These are phyloP conservation scores for Penicillium sp. DNA, from an alignment of 2,329 filamentous ascomycete species.

Conservation along the genomic window DNA sequence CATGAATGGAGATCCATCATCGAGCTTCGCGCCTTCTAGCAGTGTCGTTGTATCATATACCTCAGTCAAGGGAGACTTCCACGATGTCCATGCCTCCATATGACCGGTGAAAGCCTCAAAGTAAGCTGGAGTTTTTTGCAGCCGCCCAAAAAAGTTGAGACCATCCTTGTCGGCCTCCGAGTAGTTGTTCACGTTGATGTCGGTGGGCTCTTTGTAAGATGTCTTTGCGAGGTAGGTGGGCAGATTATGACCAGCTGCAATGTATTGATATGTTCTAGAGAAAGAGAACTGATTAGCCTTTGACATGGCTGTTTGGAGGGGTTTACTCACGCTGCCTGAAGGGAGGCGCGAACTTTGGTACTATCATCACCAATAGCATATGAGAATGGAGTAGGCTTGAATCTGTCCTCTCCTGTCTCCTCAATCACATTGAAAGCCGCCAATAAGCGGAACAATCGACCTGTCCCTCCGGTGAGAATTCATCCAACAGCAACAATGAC, in stretches of 20 bases:
- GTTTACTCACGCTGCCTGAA: background rate
- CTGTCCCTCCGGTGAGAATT: background rate
- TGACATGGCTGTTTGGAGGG: background rate
- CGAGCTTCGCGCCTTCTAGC: background rate
- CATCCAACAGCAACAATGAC: background rate
- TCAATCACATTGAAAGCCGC: background rate
- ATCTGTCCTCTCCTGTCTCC: background rate
- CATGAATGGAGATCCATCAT: background rate
- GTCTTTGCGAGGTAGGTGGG: background rate
- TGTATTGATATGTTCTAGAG: conserved; percentile 1
- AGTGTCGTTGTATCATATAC: background rate
- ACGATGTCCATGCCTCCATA: conserved; percentile 1
- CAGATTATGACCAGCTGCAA: background rate
- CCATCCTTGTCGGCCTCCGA: background rate
- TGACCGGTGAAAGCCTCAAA: background rate
- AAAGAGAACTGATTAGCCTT: background rate
- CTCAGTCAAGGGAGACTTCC: background rate
- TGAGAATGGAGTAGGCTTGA: background rate
- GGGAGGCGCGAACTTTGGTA: background rate
- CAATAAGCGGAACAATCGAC: background rate
- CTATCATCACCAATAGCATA: background rate
- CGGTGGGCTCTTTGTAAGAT: background rate
- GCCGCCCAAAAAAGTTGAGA: background rate
- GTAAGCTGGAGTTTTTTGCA: background rate
- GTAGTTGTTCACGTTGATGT: conserved; percentile 2